Evolutionary conservation across 2,329 filamentous ascomycete genomes (phyloP), one percentile per base, ranked within the genome.

Genomic region (Ascochyta pisi): DNA sequence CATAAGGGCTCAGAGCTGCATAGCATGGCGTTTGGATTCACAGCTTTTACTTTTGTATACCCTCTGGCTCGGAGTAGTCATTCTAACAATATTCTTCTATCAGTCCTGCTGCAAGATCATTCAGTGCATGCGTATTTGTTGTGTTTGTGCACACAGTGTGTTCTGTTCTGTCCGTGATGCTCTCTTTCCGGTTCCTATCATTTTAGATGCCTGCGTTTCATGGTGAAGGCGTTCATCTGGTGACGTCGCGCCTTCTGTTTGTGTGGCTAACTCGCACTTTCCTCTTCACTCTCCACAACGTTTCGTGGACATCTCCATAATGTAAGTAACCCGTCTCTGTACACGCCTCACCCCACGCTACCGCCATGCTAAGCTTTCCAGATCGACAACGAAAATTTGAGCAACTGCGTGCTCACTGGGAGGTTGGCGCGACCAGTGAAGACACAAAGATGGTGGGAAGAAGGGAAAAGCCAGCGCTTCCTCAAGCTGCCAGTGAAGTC

Each of bases 291-390:
- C 34, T 46, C 38, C 34, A 44, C 56, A 60, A 54, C 34, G 48
- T 31, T 35, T 42, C 24, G 16, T 39, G 53, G 50, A 57, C 50
- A 52, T 43, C 57, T 37, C 44, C 54, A 41, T 31, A 55, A 49
- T 47, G 66, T 67, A 61, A 64, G 63, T 59, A 34, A 35, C 52
- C 45, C 45, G n/a, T 22, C 46, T 41, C 39, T 33, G 41, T 47
- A 42, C 49, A 57, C 50, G 22, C 44, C 42, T 33, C 27, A 16
- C 34, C 48, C 50, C 60, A 66, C 62, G 57, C 54, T 63, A 50
- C 51, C 58, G 49, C 50, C 63, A 75, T 75, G 73, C 71, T 75
- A 47, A 75, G 57, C 22, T 67, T 69, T 60, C 62, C 68, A 66
- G 70, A 73, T 58, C 66, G 58, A 55, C 47, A 56, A 23, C 56